Conservation (phyloP, 2,329 filamentous ascomycete genomes). For the Dissoconium aciculare region DNA sequence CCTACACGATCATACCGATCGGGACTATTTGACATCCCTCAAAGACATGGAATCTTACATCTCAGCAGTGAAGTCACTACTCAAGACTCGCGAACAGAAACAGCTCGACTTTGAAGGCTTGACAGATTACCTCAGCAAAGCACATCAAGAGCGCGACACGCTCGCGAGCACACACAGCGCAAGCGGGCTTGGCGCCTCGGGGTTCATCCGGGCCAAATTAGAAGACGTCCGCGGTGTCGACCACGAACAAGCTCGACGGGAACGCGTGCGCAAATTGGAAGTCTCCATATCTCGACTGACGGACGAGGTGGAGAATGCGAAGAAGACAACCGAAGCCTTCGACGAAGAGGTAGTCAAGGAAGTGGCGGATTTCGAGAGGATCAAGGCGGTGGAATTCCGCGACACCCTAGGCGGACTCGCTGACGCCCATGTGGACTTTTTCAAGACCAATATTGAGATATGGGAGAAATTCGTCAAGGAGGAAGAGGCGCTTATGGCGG, state of each 20-base stretch:
- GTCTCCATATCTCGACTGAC: conserved; percentile 85
- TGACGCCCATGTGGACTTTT: conserved; percentile 76
- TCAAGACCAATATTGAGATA: conserved; percentile 58
- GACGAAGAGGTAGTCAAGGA: conserved; percentile 93
- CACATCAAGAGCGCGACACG: conserved; percentile 69
- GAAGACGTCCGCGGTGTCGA: conserved; percentile 95
- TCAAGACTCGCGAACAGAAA: conserved; percentile 91
- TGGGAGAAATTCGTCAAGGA: conserved; percentile 87
- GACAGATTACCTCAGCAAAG: conserved; percentile 89
- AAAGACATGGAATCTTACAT: conserved; percentile 95
- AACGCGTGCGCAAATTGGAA: conserved; percentile 78
- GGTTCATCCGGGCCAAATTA: conserved; percentile 84
- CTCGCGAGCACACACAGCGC: conserved; percentile 43
- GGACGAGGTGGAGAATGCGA: conserved; percentile 72
- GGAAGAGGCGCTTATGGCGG: conserved; percentile 45
- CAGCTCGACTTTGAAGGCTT: conserved; percentile 94
- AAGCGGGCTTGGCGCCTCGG: conserved; percentile 61
- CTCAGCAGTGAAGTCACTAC: conserved; percentile 65
- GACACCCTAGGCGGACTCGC: conserved; percentile 70
- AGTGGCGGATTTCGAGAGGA: conserved; percentile 84
- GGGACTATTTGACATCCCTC: conserved; percentile 83
- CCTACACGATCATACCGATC: conserved; percentile 85
- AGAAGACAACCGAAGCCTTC: conserved; percentile 77
- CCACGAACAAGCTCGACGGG: conserved; percentile 78
- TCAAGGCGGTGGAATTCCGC: conserved; percentile 73